These are phyloP conservation scores for Epipyxis sp. DNA, from an alignment of 108 stramenopile genomes.

Conservation along the genomic window DNA sequence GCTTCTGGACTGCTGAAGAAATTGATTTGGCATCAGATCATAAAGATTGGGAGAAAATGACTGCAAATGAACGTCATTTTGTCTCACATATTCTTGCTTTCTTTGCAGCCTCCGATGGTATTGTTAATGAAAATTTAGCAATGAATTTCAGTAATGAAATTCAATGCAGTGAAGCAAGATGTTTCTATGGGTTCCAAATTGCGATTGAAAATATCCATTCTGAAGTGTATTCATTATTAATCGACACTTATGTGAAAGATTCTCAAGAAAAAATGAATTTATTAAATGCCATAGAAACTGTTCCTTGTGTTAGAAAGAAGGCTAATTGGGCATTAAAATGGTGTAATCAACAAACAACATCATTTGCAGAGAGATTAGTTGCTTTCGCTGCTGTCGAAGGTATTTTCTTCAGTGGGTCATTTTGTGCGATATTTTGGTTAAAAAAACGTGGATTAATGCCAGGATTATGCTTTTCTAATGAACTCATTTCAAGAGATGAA, in stretches of 20 bases:
- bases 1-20: constrained; percentile 99
- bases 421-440: constrained; percentile 99
- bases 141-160: constrained; percentile 96
- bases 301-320: constrained; percentile 92
- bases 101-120: constrained; percentile 98
- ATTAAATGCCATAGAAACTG: constrained; percentile 75
- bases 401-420: constrained; percentile 95
- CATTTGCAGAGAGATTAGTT: constrained; percentile 94
- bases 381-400: constrained; percentile 99
- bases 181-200: constrained; percentile 99
- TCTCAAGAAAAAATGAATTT: constrained; percentile 55
- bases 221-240: constrained; percentile 95
- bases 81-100: constrained; percentile 97
- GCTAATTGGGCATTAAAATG: constrained; percentile 96
- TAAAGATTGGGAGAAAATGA: constrained; percentile 87
- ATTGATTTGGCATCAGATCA: constrained; percentile 91
- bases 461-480: constrained; percentile 95
- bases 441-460: constrained; percentile 99
- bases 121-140: constrained; percentile 98
- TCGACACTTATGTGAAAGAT: constrained; percentile 94
- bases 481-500: constrained; percentile 97
- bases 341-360: constrained; percentile 76
- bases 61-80: constrained; percentile 92
- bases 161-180: constrained; percentile 89
- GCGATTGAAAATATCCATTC: constrained; percentile 99